Base-by-base conservation (phyloP, 208 protist genomes). In the Novymonas esmeraldas region DNA sequence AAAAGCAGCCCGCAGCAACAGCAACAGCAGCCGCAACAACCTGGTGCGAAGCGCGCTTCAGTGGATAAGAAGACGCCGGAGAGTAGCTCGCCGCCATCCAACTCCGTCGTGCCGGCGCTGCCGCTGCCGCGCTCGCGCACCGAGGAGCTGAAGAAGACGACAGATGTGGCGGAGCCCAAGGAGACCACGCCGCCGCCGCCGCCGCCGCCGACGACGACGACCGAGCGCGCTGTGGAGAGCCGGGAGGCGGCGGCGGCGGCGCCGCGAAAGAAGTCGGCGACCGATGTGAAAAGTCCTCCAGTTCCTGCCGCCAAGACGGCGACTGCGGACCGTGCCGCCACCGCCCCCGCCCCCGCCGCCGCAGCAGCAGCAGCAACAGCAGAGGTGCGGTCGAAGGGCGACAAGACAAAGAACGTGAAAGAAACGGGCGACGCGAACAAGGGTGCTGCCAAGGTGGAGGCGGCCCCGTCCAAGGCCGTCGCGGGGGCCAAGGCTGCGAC, bases 41-140 rank as follows among this genome's bases (percentile, higher is more conserved):
- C 10, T n/a, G 3, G 34, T 31, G 11, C 11, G 4, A 44, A 24
- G 54, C 11, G 3, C 11, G 39, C 54, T 14, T 13, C 2, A 22
- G 31, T 6, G 18, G n/a, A 28, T n/a, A 44, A 29, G 34, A 59
- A 44, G 31, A 9, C 34, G 11, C 2, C 31, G 29, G 54, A 33
- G 5, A 34, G 7, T 24, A 24, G 3, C 5, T 13, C 56, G 18
- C 16, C 22, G 26, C 29, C 36, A 2, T n/a, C 14, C 26, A 9
- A 31, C 22, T 24, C 16, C 26, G 31, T 24, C 20, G 20, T 26
- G 33, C 14, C 68, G 22, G 44, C 18, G 9, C 28, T 64, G 28
- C 55, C 61, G 22, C 11, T 70, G 31, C 56, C 61, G 4, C 70
- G 63, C 6, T 76, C 70, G 20, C 63, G 55, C 20, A 48, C 48